Evolutionary conservation across 331 rosid species (phyloP), one percentile per base, ranked within the genome.

Genomic region (Acacia concinna): DNA sequence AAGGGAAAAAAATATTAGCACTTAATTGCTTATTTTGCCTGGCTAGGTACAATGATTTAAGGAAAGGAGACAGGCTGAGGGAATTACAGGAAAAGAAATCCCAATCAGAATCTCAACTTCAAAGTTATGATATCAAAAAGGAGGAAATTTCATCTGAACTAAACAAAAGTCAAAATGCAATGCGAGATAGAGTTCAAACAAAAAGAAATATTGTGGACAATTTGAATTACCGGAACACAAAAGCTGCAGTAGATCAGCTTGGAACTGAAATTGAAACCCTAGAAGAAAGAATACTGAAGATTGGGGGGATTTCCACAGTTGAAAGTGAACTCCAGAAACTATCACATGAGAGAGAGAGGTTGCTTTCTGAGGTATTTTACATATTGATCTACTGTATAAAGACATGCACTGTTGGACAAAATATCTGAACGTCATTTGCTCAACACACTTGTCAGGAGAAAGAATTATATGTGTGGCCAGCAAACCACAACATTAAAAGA

Each of bases 161-260:
- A 34, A 77, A 81, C 75, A 86, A 82, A 77, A 93, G 88, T 69
- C 87, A 82, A 75, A 87, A 95, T 67, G 82, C 86, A 82, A 84
- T 80, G 85, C 79, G 82, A 81, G 62, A 80, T 73, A 90, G 85
- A 85, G 96, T 85, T 79, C 84, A 80, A 37, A 43, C 91, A 49
- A 90, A 85, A 84, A 87, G 94, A 71, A 91, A 89, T 79, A 89
- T 93, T 67, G 93, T 86, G 77, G 96, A 91, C 86, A 93, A 95
- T 86, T 73, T 93, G 86, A 87, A 90, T 80, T 93, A 93, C 83
- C 85, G 99, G 80, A 85, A 88, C 83, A 95, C 90, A 13, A 95
- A 89, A 84, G 93, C 96, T 81, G 86, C 87, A 20, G 96, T 95
- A 66, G 96, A 93, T 78, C 76, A 84, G 75, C 96, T 93, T 72